phyloP scores from a whole-genome alignment of 805 yeast species.

The Kregervanrija pseudodelftensis region DNA sequence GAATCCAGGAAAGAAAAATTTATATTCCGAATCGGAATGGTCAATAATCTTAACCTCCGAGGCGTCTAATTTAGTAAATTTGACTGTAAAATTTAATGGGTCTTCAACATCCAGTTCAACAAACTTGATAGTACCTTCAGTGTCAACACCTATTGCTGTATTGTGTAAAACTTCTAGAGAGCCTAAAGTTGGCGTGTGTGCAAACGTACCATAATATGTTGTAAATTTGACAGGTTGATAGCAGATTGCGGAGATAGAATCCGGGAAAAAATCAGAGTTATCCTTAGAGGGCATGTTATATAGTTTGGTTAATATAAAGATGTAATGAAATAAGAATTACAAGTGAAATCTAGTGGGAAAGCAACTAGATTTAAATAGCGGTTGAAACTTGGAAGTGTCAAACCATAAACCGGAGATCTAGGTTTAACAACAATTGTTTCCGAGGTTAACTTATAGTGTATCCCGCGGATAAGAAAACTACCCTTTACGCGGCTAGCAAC shows the following conservation, averaged over 20 bases:
- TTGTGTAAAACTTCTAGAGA: conserved; percentile 46
- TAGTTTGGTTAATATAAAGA: not conserved
- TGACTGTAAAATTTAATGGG: conserved; percentile 9
- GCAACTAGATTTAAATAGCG: no score
- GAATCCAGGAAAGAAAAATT: conserved; percentile 77
- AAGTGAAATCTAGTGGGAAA: no score
- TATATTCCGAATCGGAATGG: conserved; percentile 29
- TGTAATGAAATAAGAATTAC: not conserved
- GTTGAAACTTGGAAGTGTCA: no score
- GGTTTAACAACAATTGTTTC: no score
- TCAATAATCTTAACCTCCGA: conserved; percentile 27
- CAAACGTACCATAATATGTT: conserved; percentile 61
- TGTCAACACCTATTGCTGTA: conserved; percentile 59
- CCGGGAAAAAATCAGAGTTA: conserved; percentile 5
- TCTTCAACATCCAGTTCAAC: conserved; percentile 12
- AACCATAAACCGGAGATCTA: no score
- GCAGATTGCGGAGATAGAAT: conserved; percentile 14
- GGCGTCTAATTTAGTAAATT: conserved; percentile 5
- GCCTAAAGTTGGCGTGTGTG: conserved; percentile 62
- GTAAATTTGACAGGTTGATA: conserved; percentile 21
- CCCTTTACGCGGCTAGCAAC: no score
- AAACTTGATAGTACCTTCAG: conserved; percentile 45
- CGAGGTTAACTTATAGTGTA: no score
- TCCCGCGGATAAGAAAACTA: no score
- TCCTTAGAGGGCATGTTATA: conserved; percentile 13